These are phyloP conservation scores for Colletotrichum sp. DNA, from an alignment of 2,329 filamentous ascomycete species.

Conservation along the genomic window DNA sequence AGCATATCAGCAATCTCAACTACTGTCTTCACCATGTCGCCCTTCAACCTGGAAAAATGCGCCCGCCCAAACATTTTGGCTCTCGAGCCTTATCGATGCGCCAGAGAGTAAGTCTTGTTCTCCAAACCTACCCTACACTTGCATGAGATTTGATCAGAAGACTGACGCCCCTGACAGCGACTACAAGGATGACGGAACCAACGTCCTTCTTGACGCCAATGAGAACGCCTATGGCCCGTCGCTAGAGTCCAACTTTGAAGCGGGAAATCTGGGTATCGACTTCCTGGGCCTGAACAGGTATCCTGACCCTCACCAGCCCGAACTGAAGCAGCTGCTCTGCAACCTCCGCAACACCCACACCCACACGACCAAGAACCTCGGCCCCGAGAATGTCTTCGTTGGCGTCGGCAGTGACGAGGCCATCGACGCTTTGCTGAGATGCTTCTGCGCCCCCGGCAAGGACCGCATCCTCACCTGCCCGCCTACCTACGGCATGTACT, in stretches of 20 bases:
- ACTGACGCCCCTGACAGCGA: conserved; percentile 62
- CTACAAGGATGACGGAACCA: conserved; percentile 98
- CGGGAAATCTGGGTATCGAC: conserved; percentile 66
- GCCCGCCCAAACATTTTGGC: conserved; percentile 78
- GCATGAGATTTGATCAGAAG: not conserved
- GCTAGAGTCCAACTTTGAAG: conserved; percentile 58
- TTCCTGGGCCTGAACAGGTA: conserved; percentile 88
- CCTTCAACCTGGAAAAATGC: conserved; percentile 76
- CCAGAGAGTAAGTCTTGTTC: conserved; percentile 68
- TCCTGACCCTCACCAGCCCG: conserved; percentile 91
- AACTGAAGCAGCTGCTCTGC: conserved; percentile 87
- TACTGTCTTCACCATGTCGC: conserved; percentile 46
- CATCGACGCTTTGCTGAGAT: conserved; percentile 90
- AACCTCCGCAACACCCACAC: conserved; percentile 82
- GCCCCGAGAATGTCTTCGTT: conserved; percentile 86
- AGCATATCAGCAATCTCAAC: not conserved
- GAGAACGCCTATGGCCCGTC: conserved; percentile 95
- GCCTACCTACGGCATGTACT: conserved; percentile 98
- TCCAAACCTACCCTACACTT: not conserved
- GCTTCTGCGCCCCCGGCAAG: conserved; percentile 85
- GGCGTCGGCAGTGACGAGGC: conserved; percentile 97
- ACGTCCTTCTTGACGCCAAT: conserved; percentile 95
- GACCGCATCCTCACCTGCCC: conserved; percentile 95
- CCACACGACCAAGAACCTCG: conserved; percentile 76
- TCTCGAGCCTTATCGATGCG: conserved; percentile 80